Evolutionary conservation across 768 basidiomycete genomes (phyloP).

Genomic region (Lactifluus hygrophoroides): DNA sequence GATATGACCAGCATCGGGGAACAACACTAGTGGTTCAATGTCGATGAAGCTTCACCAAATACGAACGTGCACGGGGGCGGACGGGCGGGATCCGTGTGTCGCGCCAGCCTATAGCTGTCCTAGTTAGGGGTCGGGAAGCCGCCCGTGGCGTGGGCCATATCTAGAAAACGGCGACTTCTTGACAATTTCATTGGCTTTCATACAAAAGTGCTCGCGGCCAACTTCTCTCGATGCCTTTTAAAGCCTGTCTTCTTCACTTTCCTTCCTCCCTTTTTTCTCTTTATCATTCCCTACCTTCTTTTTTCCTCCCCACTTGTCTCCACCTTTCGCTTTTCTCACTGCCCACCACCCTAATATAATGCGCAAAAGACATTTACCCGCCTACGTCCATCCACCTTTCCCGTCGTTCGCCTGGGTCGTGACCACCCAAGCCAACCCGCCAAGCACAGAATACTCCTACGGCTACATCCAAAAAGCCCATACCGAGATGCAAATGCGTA

Average conservation of each 20-base stretch:
- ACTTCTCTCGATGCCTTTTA: background rate
- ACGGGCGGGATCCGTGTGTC: background rate
- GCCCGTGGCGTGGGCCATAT: background rate
- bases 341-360: background rate
- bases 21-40: background rate
- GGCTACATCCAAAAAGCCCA: conserved; percentile 9
- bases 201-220: background rate
- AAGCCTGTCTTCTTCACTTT: no score
- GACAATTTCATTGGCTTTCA: background rate
- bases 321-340: background rate
- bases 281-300: background rate
- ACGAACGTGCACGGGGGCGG: background rate
- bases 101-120: background rate
- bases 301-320: background rate
- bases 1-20: background rate
- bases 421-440: conserved; percentile 9
- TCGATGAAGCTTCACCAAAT: background rate
- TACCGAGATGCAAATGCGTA: background rate
- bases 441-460: background rate
- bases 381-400: conserved; percentile 7
- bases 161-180: conserved; percentile 5
- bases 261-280: background rate
- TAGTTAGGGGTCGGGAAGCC: background rate
- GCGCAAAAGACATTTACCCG: background rate
- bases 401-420: conserved; percentile 16